Evolutionary conservation across 768 basidiomycete genomes (phyloP).

Genomic region (Leucocoprinus sp.): DNA sequence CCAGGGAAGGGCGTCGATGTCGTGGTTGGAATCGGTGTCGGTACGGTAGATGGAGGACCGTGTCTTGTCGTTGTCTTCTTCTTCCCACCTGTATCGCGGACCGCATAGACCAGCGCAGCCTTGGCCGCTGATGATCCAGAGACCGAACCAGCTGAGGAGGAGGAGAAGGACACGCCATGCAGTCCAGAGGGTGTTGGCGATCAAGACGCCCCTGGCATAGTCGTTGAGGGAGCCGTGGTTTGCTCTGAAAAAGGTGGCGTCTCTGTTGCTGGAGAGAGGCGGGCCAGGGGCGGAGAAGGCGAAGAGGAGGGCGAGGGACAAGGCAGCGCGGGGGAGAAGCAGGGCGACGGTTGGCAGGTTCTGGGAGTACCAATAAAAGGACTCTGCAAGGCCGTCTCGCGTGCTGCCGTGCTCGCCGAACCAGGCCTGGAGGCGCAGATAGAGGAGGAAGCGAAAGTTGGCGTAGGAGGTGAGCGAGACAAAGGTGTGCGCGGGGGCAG

Average conservation of each 20-base stretch:
- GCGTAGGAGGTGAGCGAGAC: conserved; percentile 73
- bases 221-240: conserved; percentile 57
- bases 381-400: conserved; percentile 61
- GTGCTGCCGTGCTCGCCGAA: conserved; percentile 13
- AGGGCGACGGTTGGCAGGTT: conserved; percentile 75
- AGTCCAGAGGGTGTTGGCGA: conserved; percentile 77
- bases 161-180: conserved; percentile 68
- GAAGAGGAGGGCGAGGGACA: conserved; percentile 66
- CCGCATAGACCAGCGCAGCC: conserved; percentile 79
- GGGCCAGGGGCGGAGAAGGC: conserved; percentile 34
- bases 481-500: conserved; percentile 67
- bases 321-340: conserved; percentile 76
- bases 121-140: conserved; percentile 74
- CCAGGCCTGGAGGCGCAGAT: conserved; percentile 70
- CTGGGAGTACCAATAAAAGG: conserved; percentile 77
- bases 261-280: conserved; percentile 41
- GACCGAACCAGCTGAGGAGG: conserved; percentile 63
- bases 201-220: conserved; percentile 74
- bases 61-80: conserved; percentile 36
- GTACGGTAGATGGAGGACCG: conserved; percentile 9
- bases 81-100: conserved; percentile 79
- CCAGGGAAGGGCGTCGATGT: conserved; percentile 59
- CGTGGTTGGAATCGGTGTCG: conserved; percentile 16
- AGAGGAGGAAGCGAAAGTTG: conserved; percentile 77
- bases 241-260: conserved; percentile 65